Percentiles rank a stretch among this genome's conserved stretches.
These are phyloP conservation scores for Chlorociboria aeruginascens DNA, from an alignment of 495 filamentous ascomycete genomes.

Conservation along the genomic window DNA sequence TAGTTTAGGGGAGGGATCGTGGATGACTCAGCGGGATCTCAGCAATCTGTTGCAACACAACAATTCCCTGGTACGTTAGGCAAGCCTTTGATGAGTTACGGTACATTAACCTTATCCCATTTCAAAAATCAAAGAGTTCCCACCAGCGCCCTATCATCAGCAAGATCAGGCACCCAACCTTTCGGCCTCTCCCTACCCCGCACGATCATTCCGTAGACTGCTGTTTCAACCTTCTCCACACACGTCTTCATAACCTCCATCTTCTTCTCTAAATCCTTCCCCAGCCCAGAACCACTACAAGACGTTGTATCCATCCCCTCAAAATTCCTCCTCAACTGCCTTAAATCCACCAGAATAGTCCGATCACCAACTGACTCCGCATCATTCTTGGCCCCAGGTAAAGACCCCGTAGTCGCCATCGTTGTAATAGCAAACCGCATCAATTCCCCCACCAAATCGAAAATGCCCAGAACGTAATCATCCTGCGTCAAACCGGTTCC, in stretches of 20 bases:
- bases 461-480: constrained; percentile 85
- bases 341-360: constrained; percentile 63
- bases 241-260: constrained; percentile 73
- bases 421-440: constrained; percentile 89
- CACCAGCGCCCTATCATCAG: constrained; percentile 22
- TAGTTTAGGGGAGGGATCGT: too few species aligned
- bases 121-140: constrained; percentile 13
- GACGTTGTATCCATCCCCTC: constrained; percentile 50
- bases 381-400: constrained; percentile 29
- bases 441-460: constrained; percentile 86
- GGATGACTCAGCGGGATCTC: too few species aligned
- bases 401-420: constrained; percentile 49
- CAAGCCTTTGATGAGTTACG: too few species aligned
- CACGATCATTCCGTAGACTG: constrained; percentile 76
- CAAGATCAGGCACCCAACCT: constrained; percentile 83
- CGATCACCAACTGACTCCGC: constrained; percentile 18
- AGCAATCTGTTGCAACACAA: background rate
- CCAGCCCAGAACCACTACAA: constrained; percentile 31
- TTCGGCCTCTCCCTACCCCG: constrained; percentile 79
- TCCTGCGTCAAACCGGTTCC: constrained; percentile 52
- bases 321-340: constrained; percentile 57
- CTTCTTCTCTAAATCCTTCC: constrained; percentile 64
- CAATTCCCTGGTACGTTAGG: background rate
- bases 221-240: constrained; percentile 87
- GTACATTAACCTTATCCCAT: background rate